Base-by-base conservation (phyloP, 345 rosid species). In the Linum usitatissimum region DNA sequence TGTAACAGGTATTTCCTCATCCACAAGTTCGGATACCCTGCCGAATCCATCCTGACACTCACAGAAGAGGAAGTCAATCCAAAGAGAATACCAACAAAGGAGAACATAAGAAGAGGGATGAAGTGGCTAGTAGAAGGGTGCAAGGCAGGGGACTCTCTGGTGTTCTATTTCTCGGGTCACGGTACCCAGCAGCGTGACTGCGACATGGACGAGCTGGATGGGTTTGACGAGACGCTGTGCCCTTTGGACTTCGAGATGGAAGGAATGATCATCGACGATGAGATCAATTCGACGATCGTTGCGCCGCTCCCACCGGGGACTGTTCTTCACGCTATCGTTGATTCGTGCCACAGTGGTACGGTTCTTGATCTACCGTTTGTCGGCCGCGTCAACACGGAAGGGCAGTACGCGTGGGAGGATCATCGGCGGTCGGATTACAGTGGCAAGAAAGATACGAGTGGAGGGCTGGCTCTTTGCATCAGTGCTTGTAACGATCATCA, bases 131-230 rank as follows among this genome's bases (percentile, higher is more conserved):
- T 86, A 9, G 81, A 80, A 13, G 95, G 87, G 15, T 82, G 83
- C 66, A 74, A 73, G 63, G 54, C 89, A 6, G 88, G 88, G 19
- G 96, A 91, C 81, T 88, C 96, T 0, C 73, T 88, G 48, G 82
- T 91, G 78, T 85, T 88, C 61, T 82, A 86, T 74, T 91, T 68
- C 81, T 91, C 97, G 0, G 96, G 97, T 18, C 97, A 88, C 65
- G 96, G 97, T 9, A 59, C 83, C 17, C 70, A 70, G 68, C 84
- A 86, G 49, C 60, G 31, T 0, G 88, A 91, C 64, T 65, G 53
- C 62, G 68, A 74, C 56, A 68, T 60, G 19, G 93, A 90, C 17
- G 91, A 91, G 79, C 18, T 74, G 1, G 92, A 91, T 15, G 98
- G 96, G 14, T 78, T 67, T 15, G 91, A 86, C 8, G 91, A 91